These are phyloP conservation scores for Podosphaera xanthii DNA, from an alignment of 2,329 filamentous ascomycete genomes.

Conservation along the genomic window DNA sequence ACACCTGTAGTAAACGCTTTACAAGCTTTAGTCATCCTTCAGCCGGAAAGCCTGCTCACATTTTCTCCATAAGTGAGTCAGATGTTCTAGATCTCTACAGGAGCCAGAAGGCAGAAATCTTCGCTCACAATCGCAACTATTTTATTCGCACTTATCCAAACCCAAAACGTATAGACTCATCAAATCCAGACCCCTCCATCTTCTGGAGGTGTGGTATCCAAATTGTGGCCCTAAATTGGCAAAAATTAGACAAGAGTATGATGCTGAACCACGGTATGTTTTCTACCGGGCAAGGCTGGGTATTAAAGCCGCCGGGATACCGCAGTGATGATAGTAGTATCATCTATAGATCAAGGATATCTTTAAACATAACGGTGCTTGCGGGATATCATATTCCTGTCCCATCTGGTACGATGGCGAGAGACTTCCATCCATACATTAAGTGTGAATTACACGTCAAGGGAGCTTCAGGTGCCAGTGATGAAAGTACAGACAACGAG, in stretches of 20 bases:
- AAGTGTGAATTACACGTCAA: slow-evolving; percentile 62
- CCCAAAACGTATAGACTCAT: slow-evolving; percentile 58
- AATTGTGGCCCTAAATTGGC: slow-evolving; percentile 85
- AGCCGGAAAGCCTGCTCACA: slow-evolving; percentile 34
- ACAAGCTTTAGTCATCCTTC: slow-evolving; percentile 42
- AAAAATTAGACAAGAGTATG: slow-evolving; percentile 74
- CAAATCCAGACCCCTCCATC: slow-evolving; percentile 62
- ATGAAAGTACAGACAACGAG: slow-evolving; percentile 14
- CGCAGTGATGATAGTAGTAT: slow-evolving; percentile 20
- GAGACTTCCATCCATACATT: slow-evolving; percentile 46
- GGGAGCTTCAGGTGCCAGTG: slow-evolving; percentile 22
- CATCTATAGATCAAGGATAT: slow-evolving; percentile 28
- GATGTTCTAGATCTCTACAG: slow-evolving; percentile 40
- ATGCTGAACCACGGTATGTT: slow-evolving; percentile 96
- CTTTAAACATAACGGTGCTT: slow-evolving; percentile 48
- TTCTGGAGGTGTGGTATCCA: slow-evolving; percentile 83
- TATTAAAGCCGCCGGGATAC: slow-evolving; percentile 61
- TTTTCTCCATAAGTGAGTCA: slow-evolving; percentile 44
- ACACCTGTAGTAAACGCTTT: slow-evolving; percentile 71
- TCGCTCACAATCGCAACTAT: slow-evolving; percentile 60
- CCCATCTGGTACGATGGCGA: slow-evolving; percentile 25
- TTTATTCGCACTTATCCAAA: slow-evolving; percentile 80
- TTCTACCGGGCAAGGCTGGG: slow-evolving; percentile 56
- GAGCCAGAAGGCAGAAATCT: slow-evolving; percentile 32
- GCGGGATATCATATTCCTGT: slow-evolving; percentile 58